Percentiles rank a stretch among this genome's conserved stretches.
Conservation (phyloP, 352 stramenopile species). For the Thalassiosira hispida region DNA sequence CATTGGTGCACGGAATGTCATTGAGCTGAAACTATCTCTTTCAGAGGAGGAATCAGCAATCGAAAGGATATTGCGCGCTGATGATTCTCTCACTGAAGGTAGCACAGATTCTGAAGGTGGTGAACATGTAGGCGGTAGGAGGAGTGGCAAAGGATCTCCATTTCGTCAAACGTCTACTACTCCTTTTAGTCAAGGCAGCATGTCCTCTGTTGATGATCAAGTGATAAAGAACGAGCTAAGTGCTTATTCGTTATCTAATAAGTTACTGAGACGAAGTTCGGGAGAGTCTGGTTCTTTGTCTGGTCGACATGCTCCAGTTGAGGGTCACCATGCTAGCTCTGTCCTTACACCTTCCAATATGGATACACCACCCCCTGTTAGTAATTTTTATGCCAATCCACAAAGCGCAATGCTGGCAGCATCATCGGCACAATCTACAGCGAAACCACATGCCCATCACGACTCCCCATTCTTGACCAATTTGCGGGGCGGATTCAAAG, state of each 20-base stretch:
- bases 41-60: constrained; percentile 1
- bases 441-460: constrained; percentile 11
- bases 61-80: neutral
- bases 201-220: constrained; percentile 15
- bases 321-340: neutral
- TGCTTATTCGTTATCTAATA: constrained; percentile 3
- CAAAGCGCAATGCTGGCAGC: constrained; percentile 29
- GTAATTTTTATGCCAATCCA: constrained; percentile 26
- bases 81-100: neutral
- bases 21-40: constrained; percentile 34
- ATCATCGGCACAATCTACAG: neutral
- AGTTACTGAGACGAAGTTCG: neutral
- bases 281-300: neutral
- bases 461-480: constrained; percentile 10
- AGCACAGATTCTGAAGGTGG: constrained; percentile 1
- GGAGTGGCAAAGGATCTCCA: neutral
- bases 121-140: neutral
- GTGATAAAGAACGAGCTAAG: constrained; percentile 10
- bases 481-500: neutral
- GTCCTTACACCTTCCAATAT: neutral
- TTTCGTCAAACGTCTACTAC: neutral
- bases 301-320: constrained; percentile 14
- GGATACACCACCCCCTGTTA: constrained; percentile 22
- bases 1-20: neutral
- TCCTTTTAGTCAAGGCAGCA: constrained; percentile 3